These are phyloP conservation scores for Trichosporon ovoides DNA, from an alignment of 1,284 basidiomycete species.

Conservation along the genomic window DNA sequence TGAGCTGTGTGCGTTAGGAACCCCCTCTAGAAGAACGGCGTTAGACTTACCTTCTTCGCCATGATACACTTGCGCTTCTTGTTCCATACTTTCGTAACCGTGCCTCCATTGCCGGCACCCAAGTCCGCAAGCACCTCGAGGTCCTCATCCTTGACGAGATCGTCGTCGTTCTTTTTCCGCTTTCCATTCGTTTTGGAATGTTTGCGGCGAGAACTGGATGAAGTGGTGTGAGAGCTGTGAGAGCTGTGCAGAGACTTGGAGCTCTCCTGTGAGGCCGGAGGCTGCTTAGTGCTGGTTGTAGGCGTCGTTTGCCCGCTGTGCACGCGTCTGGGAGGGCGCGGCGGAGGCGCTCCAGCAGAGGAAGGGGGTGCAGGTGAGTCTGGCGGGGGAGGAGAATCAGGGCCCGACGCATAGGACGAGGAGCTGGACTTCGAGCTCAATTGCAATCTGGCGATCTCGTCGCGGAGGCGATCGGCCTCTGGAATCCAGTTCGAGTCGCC, in stretches of 20 bases:
- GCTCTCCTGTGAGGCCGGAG: background rate
- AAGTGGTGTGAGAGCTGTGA: background rate
- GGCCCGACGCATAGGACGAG: constrained; percentile 22
- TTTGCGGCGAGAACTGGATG: constrained; percentile 12
- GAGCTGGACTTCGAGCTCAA: constrained; percentile 59
- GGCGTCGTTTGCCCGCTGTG: constrained; percentile 16
- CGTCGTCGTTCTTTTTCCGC: constrained; percentile 58
- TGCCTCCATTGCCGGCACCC: constrained; percentile 95
- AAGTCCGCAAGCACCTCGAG: constrained; percentile 79
- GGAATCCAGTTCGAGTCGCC: constrained; percentile 35
- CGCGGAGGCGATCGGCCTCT: constrained; percentile 50
- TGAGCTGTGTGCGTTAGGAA: constrained; percentile 59
- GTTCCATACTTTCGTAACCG: constrained; percentile 92
- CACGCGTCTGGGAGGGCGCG: constrained; percentile 16
- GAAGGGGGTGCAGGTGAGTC: constrained; percentile 21
- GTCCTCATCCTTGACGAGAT: constrained; percentile 72
- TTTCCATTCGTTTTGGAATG: constrained; percentile 27
- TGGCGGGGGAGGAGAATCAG: constrained; percentile 13
- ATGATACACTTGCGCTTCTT: constrained; percentile 80
- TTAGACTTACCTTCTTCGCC: constrained; percentile 80
- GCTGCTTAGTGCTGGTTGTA: constrained; percentile 1
- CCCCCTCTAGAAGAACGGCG: background rate
- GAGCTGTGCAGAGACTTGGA: constrained; percentile 9
- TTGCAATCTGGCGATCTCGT: constrained; percentile 49
- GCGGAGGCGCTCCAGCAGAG: constrained; percentile 7